A percentile compares a stretch with the other conserved stretches of the same genome.
These are phyloP conservation scores for Nitzschia inconspicua DNA, from an alignment of 108 stramenopile species.

Conservation along the genomic window DNA sequence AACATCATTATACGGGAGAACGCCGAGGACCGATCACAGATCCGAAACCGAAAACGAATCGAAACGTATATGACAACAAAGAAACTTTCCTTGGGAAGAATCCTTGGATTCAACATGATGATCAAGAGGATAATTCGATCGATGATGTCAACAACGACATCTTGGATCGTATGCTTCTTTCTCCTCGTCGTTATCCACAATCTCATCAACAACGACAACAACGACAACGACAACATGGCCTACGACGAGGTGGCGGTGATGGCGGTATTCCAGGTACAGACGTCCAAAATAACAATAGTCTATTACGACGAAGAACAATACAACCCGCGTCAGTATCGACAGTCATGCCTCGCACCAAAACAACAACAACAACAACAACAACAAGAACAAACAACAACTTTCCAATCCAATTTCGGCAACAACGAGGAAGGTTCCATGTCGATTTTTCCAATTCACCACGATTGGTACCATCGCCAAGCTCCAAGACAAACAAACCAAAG, in stretches of 20 bases:
- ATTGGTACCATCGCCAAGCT: too few relatives aligned
- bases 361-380: too few relatives aligned
- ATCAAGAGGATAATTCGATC: background rate
- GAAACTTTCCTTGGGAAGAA: too few relatives aligned
- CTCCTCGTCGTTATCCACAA: background rate
- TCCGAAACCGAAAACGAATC: background rate
- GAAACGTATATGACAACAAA: too few relatives aligned
- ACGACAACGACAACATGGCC: background rate
- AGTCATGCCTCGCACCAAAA: background rate
- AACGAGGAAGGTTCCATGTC: background rate
- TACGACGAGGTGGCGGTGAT: background rate
- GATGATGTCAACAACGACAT: background rate
- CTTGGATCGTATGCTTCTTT: background rate
- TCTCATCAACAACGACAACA: background rate
- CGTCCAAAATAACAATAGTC: too few relatives aligned
- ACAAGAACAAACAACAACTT: background rate
- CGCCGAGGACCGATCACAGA: conserved; percentile 4
- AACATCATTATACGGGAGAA: conserved; percentile 9
- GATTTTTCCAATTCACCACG: background rate
- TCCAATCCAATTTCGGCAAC: conserved; percentile 4
- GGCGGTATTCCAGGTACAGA: background rate
- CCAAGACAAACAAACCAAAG: too few relatives aligned
- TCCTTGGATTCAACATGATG: too few relatives aligned
- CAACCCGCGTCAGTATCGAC: background rate
- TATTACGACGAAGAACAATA: too few relatives aligned